Base-by-base conservation (phyloP, 1,284 basidiomycete genomes). In the Tranzscheliella williamsii region DNA sequence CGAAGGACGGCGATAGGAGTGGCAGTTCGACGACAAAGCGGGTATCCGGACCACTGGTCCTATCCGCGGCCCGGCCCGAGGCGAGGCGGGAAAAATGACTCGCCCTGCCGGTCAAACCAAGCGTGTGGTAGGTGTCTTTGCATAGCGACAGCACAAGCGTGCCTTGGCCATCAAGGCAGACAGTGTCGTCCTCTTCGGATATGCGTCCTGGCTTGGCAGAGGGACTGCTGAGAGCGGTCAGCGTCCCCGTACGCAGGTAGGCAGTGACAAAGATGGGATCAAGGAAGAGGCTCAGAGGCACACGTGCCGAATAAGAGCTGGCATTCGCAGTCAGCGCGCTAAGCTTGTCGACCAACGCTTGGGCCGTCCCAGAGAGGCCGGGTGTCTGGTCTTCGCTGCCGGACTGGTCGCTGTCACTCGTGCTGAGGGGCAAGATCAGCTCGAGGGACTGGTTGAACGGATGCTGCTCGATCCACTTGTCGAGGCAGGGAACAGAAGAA, bases 111-210 rank as follows among this genome's bases (percentile, higher is more conserved):
- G 65, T 63, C 8, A 76, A 56, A 12, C 74, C 74, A 3, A 76
- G 63, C 4, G 64, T 64, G 36, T 73, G 72, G 37, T 76, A 76
- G 12, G 74, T 76, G n/a, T 73, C 70, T 32, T 70, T 70, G 38
- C 51, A 60, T 1, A 76, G 56, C 3, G 70, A 72, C 2, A 76
- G 67, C 15, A 72, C 52, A 4, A 76, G 62, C n/a, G 61, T 68
- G 17, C 69, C 69, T 38, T 72, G 65, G 1, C 72, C 72, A 34
- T 75, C 69, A 11, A 76, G 38, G 43, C 72, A 75, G 11, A 65
- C 47, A 15, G 60, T 50, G 36, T 76, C 74, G 9, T 75, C 57
- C 4, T 49, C 38, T 24, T 62, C 57, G 6, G 66, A 41, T 9
- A 48, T 53, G n/a, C 47, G 32, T n/a, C 48, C 58, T 3, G 52